These are phyloP conservation scores for Physocladia obscura DNA, from an alignment of 192 early-diverging fungal genomes.

Conservation along the genomic window DNA sequence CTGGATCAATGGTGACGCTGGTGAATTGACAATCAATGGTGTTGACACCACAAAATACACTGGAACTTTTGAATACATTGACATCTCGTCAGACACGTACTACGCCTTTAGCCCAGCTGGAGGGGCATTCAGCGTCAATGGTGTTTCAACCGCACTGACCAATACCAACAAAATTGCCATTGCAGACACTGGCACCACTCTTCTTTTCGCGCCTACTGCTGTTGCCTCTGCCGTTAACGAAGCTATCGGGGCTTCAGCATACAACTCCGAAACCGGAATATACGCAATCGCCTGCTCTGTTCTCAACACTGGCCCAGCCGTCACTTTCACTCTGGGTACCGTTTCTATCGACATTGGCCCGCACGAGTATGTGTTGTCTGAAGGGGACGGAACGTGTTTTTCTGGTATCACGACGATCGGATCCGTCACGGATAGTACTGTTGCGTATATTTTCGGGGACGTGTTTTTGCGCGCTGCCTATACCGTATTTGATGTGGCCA, in stretches of 20 bases:
- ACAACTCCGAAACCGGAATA: background rate
- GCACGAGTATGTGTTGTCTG: conserved; percentile 21
- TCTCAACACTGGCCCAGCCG: conserved; percentile 7
- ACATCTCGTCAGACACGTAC: background rate
- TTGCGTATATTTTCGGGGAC: conserved; percentile 36
- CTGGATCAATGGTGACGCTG: conserved; percentile 35
- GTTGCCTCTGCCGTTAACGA: conserved; percentile 29
- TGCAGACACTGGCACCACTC: conserved; percentile 42
- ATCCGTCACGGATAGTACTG: background rate
- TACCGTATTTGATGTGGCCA: conserved; percentile 41
- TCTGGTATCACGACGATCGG: conserved; percentile 25
- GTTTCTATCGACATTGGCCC: conserved; percentile 11
- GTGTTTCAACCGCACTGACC: background rate
- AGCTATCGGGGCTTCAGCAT: conserved; percentile 37
- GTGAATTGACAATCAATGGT: conserved; percentile 55
- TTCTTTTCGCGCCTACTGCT: conserved; percentile 19
- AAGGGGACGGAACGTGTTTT: conserved; percentile 22
- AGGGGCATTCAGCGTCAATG: background rate
- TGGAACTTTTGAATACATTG: conserved; percentile 47
- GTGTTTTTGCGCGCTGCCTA: conserved; percentile 38
- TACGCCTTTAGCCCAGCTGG: conserved; percentile 12
- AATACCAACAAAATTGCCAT: conserved; percentile 22
- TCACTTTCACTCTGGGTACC: conserved; percentile 1
- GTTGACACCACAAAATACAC: conserved; percentile 50
- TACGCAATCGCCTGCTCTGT: conserved; percentile 10